Percentiles rank a stretch among this genome's conserved stretches.
phyloP scores from a whole-genome alignment of 305 asterid genomes.

The Fraxinus latifolia region DNA sequence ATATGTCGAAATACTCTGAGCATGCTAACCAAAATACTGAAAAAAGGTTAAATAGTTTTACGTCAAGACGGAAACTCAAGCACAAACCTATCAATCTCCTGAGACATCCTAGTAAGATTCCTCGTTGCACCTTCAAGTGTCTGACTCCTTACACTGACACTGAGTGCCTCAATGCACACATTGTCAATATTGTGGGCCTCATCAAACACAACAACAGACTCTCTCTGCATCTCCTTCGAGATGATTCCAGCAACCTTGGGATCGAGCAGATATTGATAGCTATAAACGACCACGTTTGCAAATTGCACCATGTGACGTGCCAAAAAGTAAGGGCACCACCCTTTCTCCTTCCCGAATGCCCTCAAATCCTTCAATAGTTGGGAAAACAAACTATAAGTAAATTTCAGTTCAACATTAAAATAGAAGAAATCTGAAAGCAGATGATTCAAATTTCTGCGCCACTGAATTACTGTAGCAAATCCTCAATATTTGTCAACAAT shows the following conservation, averaged over 20 bases:
- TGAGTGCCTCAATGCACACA: slow-evolving; percentile 96
- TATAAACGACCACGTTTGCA: slow-evolving; percentile 93
- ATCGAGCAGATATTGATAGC: slow-evolving; percentile 95
- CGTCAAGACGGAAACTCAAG: slow-evolving; percentile 7
- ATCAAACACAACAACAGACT: slow-evolving; percentile 92
- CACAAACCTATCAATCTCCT: slow-evolving; percentile 85
- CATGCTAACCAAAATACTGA: slow-evolving; percentile 7
- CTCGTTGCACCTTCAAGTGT: slow-evolving; percentile 97
- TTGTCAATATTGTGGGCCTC: slow-evolving; percentile 98
- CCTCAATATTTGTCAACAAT: slow-evolving; percentile 8
- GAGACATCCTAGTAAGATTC: slow-evolving; percentile 81
- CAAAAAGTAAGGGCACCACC: slow-evolving; percentile 95
- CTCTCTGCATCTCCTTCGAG: slow-evolving; percentile 98
- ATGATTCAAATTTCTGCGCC: not conserved
- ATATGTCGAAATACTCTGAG: not conserved
- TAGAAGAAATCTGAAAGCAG: slow-evolving; percentile 10
- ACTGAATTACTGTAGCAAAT: slow-evolving; percentile 2
- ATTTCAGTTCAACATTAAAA: not conserved
- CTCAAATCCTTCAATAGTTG: slow-evolving; percentile 60
- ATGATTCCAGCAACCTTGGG: slow-evolving; percentile 97
- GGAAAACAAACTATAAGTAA: slow-evolving; percentile 16
- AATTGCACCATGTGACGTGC: slow-evolving; percentile 97
- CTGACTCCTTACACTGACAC: slow-evolving; percentile 91
- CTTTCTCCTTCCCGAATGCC: slow-evolving; percentile 73
- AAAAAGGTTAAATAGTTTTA: not conserved